Evolutionary conservation across 352 stramenopile genomes (phyloP), one percentile per base, ranked within the genome.

Genomic region (Globisporangium sylvaticum): DNA sequence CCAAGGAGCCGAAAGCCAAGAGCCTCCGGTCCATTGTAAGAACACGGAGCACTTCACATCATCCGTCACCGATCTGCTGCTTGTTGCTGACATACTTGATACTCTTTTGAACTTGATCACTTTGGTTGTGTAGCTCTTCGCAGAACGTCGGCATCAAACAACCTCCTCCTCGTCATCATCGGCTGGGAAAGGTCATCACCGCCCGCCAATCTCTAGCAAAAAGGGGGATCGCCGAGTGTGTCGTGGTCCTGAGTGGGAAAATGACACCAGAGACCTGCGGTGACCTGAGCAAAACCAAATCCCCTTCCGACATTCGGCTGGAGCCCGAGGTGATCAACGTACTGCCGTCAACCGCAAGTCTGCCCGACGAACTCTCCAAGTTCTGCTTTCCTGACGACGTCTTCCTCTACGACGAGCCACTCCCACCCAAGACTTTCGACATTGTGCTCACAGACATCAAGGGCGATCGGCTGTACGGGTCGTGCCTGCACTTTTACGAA

Each of bases 391-490:
- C 84, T 14, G 76, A 89, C 14, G 74, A 83, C 18, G 77, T 81
- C 3, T 81, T 80, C 52, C 68, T 91, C n/a, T 77, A 54, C 3
- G 79, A 63, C 4, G 75, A 84, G 50, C 60, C 69, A 0, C 71
- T 79, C 1, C 70, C 81, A 15, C 77, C 77, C 18, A 85, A 59
- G 20, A 64, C 72, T 5, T 88, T 93, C 22, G 84, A 93, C 44
- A 86, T 91, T 4, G 84, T 93, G 1, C 73, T 93, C 22, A 93
- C 84, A 22, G 84, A 90, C 59, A 79, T 90, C 34, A 90, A 81
- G 14, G 84, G 84, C 1, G 64, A 72, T 1, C 78, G 71, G 8
- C 73, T 78, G 3, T 93, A 87, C 48, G 84, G 74, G 0, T 82
- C 84, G 0, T 91, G 81, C 25, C 60, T 93, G 9, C 84, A 90